Conservation (phyloP, 306 rosid genomes). For the Alnus rubra region DNA sequence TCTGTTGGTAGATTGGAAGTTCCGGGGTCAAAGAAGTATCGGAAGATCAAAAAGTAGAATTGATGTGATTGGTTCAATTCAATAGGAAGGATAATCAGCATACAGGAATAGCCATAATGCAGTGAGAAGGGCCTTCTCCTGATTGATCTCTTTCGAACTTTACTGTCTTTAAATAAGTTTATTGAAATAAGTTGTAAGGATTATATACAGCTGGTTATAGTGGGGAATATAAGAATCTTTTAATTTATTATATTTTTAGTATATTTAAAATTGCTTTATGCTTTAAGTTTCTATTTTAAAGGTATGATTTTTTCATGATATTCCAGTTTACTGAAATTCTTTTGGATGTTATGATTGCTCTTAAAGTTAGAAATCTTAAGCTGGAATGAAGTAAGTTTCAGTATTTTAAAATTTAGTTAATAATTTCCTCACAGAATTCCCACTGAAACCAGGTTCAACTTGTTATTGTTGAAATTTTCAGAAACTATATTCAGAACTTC, state of each 20-base stretch:
- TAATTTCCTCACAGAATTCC: neutral
- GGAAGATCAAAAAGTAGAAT: conserved; percentile 87
- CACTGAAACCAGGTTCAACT: neutral
- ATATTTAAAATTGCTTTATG: conserved; percentile 23
- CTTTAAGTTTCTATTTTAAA: conserved; percentile 17
- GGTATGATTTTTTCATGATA: conserved; percentile 28
- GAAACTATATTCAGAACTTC: neutral
- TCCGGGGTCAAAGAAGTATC: conserved; percentile 71
- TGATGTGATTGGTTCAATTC: conserved; percentile 22
- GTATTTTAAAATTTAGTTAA: neutral
- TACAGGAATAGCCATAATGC: conserved; percentile 47
- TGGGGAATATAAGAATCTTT: conserved; percentile 49
- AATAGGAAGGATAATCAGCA: conserved; percentile 35
- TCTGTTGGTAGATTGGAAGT: conserved; percentile 96
- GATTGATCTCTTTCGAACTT: conserved; percentile 40
- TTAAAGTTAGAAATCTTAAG: conserved; percentile 11
- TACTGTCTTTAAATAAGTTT: conserved; percentile 69
- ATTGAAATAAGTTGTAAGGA: conserved; percentile 63
- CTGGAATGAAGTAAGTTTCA: conserved; percentile 9
- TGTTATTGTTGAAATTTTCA: neutral
- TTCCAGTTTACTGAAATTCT: conserved; percentile 11
- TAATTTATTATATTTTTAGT: conserved; percentile 29
- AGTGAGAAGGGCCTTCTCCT: conserved; percentile 41
- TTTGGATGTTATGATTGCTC: conserved; percentile 17
- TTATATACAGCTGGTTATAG: conserved; percentile 56